Evolutionary conservation across 257 asterid species (phyloP), one percentile per base, ranked within the genome.

Genomic region (Cordia subcordata): DNA sequence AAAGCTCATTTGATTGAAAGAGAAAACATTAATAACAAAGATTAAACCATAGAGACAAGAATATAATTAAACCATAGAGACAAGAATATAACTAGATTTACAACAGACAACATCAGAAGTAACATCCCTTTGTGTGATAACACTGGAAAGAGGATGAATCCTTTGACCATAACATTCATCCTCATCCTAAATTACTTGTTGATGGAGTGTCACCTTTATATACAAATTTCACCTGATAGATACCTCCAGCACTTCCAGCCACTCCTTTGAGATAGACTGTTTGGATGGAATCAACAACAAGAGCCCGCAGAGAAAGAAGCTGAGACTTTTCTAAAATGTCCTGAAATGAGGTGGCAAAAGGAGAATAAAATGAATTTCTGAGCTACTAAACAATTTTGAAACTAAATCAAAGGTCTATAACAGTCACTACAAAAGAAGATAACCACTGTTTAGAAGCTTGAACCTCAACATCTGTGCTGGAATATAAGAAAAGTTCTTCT

Each of bases 401-500:
- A 13, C 11, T 32, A 18, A 37, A 40, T 62, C 11, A 17, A 62
- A 15, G 37, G 23, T 49, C 27, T 14, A 50, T 57, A 33, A 50
- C 21, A 40, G 45, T 57, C 60, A 47, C 50, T 46, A 13, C 1
- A 1, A 21, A 53, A 44, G 11, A 27, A 3, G 19, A 44, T 54
- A 27, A 19, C 58, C 64, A 13, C 52, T 19, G 68, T 39, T 44
- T 60, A 61, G 64, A 65, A 61, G 66, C 40, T 27, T 62, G 73
- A 55, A 86, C 97, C 96, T 93, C 96, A 67, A 89, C 65, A 77
- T 89, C 91, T 70, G 97, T 93, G 81, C 94, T 89, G 23, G 99
- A 77, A 68, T 79, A 75, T 66, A 93, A 76, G 76, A 62, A 93
- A 58, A 89, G 81, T 55, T 79, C 86, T 54, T 71, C 84, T 19